These are phyloP conservation scores for Cucurbita argyrosperma DNA, from an alignment of 306 rosid species.

Conservation along the genomic window DNA sequence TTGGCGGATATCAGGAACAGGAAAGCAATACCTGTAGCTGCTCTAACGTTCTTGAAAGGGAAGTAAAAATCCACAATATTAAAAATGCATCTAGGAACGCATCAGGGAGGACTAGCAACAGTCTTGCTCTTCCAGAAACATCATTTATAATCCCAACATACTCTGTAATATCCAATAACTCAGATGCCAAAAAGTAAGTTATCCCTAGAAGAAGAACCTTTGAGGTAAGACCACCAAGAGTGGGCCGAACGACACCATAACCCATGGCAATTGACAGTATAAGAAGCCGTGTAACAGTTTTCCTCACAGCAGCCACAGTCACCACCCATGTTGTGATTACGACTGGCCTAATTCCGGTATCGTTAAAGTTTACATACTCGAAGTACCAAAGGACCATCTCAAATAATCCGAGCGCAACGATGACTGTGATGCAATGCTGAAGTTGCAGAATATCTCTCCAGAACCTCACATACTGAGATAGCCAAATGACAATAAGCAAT, in stretches of 20 bases:
- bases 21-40: constrained; percentile 65
- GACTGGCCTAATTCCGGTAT: constrained; percentile 67
- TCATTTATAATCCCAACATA: constrained; percentile 90
- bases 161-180: constrained; percentile 70
- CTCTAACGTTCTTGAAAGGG: constrained; percentile 83
- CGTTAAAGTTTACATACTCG: constrained; percentile 67
- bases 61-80: constrained; percentile 85
- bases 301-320: constrained; percentile 68
- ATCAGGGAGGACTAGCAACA: constrained; percentile 83
- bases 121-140: constrained; percentile 79
- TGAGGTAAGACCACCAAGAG: constrained; percentile 93
- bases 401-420: constrained; percentile 73
- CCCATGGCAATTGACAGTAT: constrained; percentile 89
- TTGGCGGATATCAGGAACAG: not conserved
- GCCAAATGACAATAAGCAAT: constrained; percentile 56
- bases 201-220: constrained; percentile 82
- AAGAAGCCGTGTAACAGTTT: constrained; percentile 66
- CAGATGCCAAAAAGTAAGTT: constrained; percentile 75
- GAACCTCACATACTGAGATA: constrained; percentile 76
- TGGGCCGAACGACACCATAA: constrained; percentile 93
- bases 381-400: constrained; percentile 94
- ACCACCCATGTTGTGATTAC: constrained; percentile 79
- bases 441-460: constrained; percentile 84
- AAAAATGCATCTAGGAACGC: constrained; percentile 92
- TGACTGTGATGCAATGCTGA: constrained; percentile 80